A percentile compares a stretch with the other conserved stretches of the same genome.
Conservation (phyloP, 2,329 filamentous ascomycete genomes). For the Nothomitra cinnamomea region DNA sequence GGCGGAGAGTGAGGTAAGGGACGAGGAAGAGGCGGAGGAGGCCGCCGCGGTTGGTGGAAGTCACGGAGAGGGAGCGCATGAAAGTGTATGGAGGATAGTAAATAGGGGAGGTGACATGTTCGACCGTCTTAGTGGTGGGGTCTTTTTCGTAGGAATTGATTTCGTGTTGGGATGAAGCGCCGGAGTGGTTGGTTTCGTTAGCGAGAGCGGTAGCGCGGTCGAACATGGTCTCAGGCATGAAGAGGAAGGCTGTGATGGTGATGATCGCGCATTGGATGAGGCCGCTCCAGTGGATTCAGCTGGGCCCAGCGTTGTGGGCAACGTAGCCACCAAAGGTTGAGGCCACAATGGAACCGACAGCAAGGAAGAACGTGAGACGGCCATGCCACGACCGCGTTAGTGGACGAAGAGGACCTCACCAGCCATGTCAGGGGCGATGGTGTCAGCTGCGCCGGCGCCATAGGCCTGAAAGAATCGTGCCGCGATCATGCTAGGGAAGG, state of each 20-base stretch:
- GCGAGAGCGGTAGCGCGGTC: conserved; percentile 17
- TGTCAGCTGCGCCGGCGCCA: conserved; percentile 13
- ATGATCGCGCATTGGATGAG: conserved; percentile 20
- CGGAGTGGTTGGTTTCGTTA: conserved; percentile 8
- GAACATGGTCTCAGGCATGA: conserved; percentile 25
- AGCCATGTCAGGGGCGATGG: conserved; percentile 9
- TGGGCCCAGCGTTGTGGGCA: conserved; percentile 8
- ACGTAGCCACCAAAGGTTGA: conserved; percentile 26
- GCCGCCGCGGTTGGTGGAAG: conserved; percentile 19
- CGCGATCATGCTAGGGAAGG: conserved; percentile 14
- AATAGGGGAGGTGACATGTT: conserved; percentile 8
- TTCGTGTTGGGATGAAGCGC: conserved; percentile 5
- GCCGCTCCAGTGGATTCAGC: conserved; percentile 26
- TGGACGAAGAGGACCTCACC: conserved; percentile 8
- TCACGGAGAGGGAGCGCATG: conserved; percentile 20
- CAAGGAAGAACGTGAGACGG: conserved; percentile 24
- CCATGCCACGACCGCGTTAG: conserved; percentile 11
- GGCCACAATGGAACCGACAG: conserved; percentile 22
- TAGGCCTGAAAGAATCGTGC: conserved; percentile 15
- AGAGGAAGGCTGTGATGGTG: conserved; percentile 19
- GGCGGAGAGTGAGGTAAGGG: conserved; percentile 21
- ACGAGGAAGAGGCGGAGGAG: conserved; percentile 20
- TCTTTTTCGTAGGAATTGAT: conserved; percentile 11
- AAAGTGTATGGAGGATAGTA: conserved; percentile 18
- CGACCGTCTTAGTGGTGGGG: conserved; percentile 10